A percentile compares a stretch with the other conserved stretches of the same genome.
These are phyloP conservation scores for Marasmius fiardii DNA, from an alignment of 1,284 basidiomycete species.

Conservation along the genomic window DNA sequence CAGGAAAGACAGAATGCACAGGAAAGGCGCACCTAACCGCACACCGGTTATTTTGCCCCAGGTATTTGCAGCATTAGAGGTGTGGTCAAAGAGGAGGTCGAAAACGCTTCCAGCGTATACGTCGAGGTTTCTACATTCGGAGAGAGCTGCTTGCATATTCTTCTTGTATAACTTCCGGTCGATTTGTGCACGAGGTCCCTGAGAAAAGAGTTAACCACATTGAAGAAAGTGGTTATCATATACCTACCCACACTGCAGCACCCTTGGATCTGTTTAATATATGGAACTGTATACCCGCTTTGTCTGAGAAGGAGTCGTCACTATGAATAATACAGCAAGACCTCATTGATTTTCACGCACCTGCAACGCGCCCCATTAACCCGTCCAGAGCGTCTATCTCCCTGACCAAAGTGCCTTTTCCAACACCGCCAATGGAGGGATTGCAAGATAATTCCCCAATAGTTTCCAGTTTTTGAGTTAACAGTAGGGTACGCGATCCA, in stretches of 20 bases:
- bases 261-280: constrained; percentile 85
- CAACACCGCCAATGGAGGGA: constrained; percentile 85
- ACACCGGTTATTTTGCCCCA: constrained; percentile 67
- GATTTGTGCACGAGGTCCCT: constrained; percentile 90
- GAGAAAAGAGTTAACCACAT: too few species aligned
- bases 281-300: constrained; percentile 85
- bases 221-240: too few species aligned
- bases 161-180: constrained; percentile 81
- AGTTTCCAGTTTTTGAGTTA: constrained; percentile 79
- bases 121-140: constrained; percentile 65
- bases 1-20: not conserved
- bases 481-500: constrained; percentile 74
- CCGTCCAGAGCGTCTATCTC: constrained; percentile 90
- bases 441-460: constrained; percentile 91
- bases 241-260: constrained; percentile 79
- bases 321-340: not conserved
- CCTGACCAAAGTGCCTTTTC: constrained; percentile 85
- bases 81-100: constrained; percentile 68
- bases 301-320: constrained; percentile 47
- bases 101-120: constrained; percentile 75
- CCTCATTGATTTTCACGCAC: constrained; percentile 36
- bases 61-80: constrained; percentile 25
- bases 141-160: constrained; percentile 72
- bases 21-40: constrained; percentile 51
- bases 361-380: constrained; percentile 71